phyloP scores from a whole-genome alignment of 2,329 filamentous ascomycete species.

The Colletotrichum echinochloae region DNA sequence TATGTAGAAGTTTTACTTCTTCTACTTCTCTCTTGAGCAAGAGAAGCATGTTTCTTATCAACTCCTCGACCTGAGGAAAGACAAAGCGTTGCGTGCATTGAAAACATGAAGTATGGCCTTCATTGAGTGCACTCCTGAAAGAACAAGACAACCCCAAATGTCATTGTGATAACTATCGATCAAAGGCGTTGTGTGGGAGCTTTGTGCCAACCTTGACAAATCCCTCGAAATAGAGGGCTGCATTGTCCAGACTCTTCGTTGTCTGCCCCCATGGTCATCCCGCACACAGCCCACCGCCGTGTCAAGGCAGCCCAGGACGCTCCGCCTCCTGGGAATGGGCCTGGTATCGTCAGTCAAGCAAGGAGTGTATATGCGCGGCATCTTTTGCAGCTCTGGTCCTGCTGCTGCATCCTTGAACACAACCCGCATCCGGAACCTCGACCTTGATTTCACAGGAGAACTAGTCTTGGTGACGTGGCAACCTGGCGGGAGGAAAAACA shows the following conservation, averaged over 20 bases:
- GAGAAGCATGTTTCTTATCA: background rate
- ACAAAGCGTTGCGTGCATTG: background rate
- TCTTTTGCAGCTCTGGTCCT: background rate
- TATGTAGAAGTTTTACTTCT: too few species aligned
- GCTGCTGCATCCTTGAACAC: background rate
- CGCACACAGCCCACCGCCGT: background rate
- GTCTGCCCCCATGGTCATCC: background rate
- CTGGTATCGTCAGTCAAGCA: background rate
- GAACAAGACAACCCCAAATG: background rate
- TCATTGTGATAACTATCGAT: background rate
- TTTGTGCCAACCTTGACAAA: background rate
- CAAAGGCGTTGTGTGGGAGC: background rate
- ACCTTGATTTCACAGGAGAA: background rate
- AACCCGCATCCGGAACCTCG: background rate
- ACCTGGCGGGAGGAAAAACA: too few species aligned
- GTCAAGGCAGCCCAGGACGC: too few species aligned
- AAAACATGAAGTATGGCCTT: fast-evolving
- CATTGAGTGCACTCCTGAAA: background rate
- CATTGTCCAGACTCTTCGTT: background rate
- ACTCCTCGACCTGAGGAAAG: too few species aligned
- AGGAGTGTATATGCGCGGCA: background rate
- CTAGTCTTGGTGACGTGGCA: background rate
- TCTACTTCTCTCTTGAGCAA: too few species aligned
- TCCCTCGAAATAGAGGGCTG: background rate
- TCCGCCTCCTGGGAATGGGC: background rate